phyloP scores from a whole-genome alignment of 179 eudicot species.

The Silene vulgaris region DNA sequence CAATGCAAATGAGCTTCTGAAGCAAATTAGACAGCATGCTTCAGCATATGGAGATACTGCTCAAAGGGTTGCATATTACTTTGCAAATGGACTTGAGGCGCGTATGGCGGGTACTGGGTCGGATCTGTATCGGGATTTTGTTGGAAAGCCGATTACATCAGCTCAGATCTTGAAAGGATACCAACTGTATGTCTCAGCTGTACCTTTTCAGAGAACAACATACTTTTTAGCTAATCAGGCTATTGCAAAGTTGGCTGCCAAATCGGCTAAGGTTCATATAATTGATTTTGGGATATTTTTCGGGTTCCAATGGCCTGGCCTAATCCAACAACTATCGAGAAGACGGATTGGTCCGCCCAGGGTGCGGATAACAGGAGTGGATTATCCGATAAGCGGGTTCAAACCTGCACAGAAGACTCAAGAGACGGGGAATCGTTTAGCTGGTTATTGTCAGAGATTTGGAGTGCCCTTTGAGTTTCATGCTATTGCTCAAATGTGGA shows the following conservation, averaged over 20 bases:
- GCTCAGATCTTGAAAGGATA: conserved; percentile 32
- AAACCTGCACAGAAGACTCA: conserved; percentile 47
- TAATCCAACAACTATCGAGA: conserved; percentile 41
- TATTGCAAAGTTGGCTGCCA: conserved; percentile 34
- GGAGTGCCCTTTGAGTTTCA: conserved; percentile 44
- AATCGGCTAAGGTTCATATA: conserved; percentile 40
- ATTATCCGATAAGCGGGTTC: conserved; percentile 51
- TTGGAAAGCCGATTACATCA: conserved; percentile 24
- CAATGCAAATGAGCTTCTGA: conserved; percentile 32
- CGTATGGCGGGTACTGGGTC: conserved; percentile 35
- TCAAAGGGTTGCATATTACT: conserved; percentile 38
- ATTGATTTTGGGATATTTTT: conserved; percentile 51
- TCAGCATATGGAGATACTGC: conserved; percentile 31
- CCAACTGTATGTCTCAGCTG: conserved; percentile 30
- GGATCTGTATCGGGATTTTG: conserved; percentile 25
- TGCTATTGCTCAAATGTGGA: conserved; percentile 36
- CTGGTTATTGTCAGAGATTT: conserved; percentile 41
- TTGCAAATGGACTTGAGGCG: conserved; percentile 38
- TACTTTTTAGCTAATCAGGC: conserved; percentile 33
- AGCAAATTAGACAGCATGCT: conserved; percentile 37
- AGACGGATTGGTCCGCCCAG: conserved; percentile 52
- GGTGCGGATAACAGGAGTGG: conserved; percentile 55
- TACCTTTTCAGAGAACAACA: conserved; percentile 34
- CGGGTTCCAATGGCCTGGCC: conserved; percentile 66
- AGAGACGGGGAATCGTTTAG: conserved; percentile 46